Conservation (phyloP, 2,329 filamentous ascomycete species). For the Colletotrichum salicis region DNA sequence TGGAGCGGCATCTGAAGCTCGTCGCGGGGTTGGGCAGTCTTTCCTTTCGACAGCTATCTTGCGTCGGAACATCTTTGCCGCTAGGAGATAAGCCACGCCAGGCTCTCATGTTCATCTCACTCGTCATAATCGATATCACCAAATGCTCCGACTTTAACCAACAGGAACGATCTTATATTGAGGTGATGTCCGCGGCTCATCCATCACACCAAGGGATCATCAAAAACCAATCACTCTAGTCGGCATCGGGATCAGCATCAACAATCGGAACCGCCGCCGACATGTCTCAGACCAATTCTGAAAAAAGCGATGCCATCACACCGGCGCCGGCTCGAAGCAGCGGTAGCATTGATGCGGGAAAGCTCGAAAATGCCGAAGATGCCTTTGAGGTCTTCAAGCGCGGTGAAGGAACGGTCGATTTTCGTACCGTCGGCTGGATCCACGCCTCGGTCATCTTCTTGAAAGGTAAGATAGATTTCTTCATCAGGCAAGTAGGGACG, state of each 20-base stretch:
- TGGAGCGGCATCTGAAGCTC: slow-evolving; percentile 31
- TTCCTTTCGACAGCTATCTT: slow-evolving; percentile 23
- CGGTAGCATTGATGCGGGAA: slow-evolving; percentile 39
- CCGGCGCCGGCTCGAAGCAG: slow-evolving; percentile 37
- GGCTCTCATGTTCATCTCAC: not conserved
- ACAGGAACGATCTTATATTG: slow-evolving; percentile 1
- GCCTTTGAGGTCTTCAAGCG: slow-evolving; percentile 57
- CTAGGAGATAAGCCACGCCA: slow-evolving; percentile 25
- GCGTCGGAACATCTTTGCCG: slow-evolving; percentile 23
- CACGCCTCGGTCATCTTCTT: slow-evolving; percentile 60
- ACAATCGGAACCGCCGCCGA: not conserved
- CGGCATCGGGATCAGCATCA: not conserved
- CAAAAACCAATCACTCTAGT: not conserved
- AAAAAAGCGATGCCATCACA: slow-evolving; percentile 38
- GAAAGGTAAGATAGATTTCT: slow-evolving; percentile 44
- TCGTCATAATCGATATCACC: not conserved
- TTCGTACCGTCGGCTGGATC: slow-evolving; percentile 59
- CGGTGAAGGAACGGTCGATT: slow-evolving; percentile 54
- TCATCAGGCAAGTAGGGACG: not conserved
- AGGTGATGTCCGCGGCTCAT: not conserved
- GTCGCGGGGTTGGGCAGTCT: slow-evolving; percentile 25
- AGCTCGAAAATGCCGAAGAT: slow-evolving; percentile 42
- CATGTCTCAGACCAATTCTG: slow-evolving; percentile 33
- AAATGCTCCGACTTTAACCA: slow-evolving; percentile 17
- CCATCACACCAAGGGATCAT: not conserved